Evolutionary conservation across 2,329 filamentous ascomycete genomes (phyloP).

Genomic region (Penicillium sp.): DNA sequence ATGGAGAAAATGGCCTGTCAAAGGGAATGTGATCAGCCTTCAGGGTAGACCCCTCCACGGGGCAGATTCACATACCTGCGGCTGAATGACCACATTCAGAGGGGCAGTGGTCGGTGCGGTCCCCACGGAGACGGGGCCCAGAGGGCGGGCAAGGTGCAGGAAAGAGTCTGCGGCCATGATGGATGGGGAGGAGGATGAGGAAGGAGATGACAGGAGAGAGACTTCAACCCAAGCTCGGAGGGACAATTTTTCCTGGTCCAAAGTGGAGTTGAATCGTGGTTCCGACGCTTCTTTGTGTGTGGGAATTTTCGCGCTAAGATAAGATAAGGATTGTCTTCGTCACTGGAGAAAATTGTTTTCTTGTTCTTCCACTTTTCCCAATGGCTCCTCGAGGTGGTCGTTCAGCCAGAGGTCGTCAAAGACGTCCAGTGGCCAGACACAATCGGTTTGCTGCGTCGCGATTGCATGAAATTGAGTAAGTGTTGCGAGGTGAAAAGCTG

Average conservation of each 20-base stretch:
- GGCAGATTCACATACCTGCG: slow-evolving; percentile 63
- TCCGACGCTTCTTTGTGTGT: slow-evolving; percentile 37
- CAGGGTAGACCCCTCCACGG: too few relatives aligned
- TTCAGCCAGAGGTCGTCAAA: slow-evolving; percentile 38
- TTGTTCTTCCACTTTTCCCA: slow-evolving; percentile 19
- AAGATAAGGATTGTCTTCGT: slow-evolving; percentile 20
- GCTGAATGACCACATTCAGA: slow-evolving; percentile 89
- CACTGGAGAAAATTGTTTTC: slow-evolving; percentile 13
- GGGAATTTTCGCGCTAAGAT: slow-evolving; percentile 47
- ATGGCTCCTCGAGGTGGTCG: slow-evolving; percentile 24
- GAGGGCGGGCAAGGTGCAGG: slow-evolving; percentile 87
- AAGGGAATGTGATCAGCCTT: too few relatives aligned
- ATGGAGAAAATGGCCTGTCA: slow-evolving; percentile 63
- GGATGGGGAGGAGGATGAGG: slow-evolving; percentile 41
- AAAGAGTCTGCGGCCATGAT: slow-evolving; percentile 86
- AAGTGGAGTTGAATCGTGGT: slow-evolving; percentile 29
- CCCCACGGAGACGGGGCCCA: slow-evolving; percentile 73
- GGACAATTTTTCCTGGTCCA: slow-evolving; percentile 29
- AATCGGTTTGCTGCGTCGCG: slow-evolving; percentile 36
- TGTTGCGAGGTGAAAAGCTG: slow-evolving; percentile 5
- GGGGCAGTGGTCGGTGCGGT: slow-evolving; percentile 82
- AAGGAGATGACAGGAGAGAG: slow-evolving; percentile 8
- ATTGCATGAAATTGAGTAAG: slow-evolving; percentile 37
- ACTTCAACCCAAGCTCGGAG: slow-evolving; percentile 17
- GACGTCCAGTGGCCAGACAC: slow-evolving; percentile 39